Evolutionary conservation across 2,329 filamentous ascomycete species (phyloP).

Genomic region (Amesomyces nigricolor): DNA sequence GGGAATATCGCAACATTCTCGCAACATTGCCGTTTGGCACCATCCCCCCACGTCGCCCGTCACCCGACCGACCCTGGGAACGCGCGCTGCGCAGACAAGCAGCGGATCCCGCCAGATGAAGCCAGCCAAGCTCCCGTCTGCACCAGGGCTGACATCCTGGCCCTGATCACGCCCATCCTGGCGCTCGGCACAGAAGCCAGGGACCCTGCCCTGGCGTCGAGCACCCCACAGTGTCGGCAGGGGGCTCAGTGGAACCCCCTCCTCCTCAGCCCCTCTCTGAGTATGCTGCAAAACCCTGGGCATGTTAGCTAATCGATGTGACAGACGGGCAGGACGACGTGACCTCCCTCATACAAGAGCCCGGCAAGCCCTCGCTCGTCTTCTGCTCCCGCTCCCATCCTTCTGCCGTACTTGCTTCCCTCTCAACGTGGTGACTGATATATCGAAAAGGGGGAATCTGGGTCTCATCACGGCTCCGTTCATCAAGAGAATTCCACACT

Average conservation of each 20-base stretch:
- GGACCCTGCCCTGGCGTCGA: neutral
- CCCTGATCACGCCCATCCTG: neutral
- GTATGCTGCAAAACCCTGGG: slow-evolving; percentile 17
- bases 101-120: slow-evolving; percentile 14
- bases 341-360: slow-evolving; percentile 20
- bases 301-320: slow-evolving; percentile 24
- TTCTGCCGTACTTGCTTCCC: neutral
- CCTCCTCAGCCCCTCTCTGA: slow-evolving; percentile 21
- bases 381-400: neutral
- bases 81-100: neutral
- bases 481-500: neutral
- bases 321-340: slow-evolving; percentile 13
- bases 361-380: slow-evolving; percentile 8
- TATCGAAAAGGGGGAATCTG: too few species aligned
- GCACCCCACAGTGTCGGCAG: slow-evolving; percentile 13
- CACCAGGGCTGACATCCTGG: neutral
- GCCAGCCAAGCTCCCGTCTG: slow-evolving; percentile 1
- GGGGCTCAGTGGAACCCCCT: slow-evolving; percentile 9
- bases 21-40: slow-evolving; percentile 17
- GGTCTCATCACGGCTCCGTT: too few species aligned
- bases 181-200: neutral
- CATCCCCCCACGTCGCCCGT: slow-evolving; percentile 19
- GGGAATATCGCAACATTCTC: slow-evolving; percentile 27
- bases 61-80: slow-evolving; percentile 13
- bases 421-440: neutral